These are phyloP conservation scores for Arthroderma sp. DNA, from an alignment of 2,329 filamentous ascomycete genomes.

Conservation along the genomic window DNA sequence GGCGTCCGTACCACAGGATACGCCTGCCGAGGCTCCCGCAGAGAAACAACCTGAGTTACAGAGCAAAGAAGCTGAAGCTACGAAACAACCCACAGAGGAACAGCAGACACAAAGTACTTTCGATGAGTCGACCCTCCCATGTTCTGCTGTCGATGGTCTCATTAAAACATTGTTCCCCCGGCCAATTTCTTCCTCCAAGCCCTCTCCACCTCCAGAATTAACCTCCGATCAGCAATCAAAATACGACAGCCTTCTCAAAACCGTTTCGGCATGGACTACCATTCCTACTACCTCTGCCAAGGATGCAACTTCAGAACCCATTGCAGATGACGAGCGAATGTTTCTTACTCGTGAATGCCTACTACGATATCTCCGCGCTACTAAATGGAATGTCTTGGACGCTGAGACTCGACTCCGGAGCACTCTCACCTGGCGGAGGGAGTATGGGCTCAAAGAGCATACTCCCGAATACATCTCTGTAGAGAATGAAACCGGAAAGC, in stretches of 20 bases:
- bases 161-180: conserved; percentile 46
- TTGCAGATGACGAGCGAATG: conserved; percentile 69
- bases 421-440: conserved; percentile 77
- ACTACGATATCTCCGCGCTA: conserved; percentile 81
- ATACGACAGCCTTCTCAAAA: conserved; percentile 62
- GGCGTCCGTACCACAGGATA: too few relatives aligned
- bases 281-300: conserved; percentile 52
- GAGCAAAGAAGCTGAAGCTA: not conserved
- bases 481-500: conserved; percentile 95
- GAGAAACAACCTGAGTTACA: not conserved
- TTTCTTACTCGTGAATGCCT: conserved; percentile 90
- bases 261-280: conserved; percentile 57
- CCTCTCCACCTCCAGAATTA: conserved; percentile 45
- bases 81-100: not conserved
- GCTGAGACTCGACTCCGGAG: conserved; percentile 65
- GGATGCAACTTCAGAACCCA: conserved; percentile 43
- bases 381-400: conserved; percentile 71
- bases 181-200: conserved; percentile 46
- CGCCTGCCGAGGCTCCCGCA: not conserved
- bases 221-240: conserved; percentile 67
- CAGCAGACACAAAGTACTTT: not conserved
- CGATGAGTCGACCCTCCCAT: conserved; percentile 18
- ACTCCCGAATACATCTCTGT: conserved; percentile 78
- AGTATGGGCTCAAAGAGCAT: conserved; percentile 64
- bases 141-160: conserved; percentile 25